phyloP scores from a whole-genome alignment of 139 green algal species.

The Pycnococcus provasolii region DNA sequence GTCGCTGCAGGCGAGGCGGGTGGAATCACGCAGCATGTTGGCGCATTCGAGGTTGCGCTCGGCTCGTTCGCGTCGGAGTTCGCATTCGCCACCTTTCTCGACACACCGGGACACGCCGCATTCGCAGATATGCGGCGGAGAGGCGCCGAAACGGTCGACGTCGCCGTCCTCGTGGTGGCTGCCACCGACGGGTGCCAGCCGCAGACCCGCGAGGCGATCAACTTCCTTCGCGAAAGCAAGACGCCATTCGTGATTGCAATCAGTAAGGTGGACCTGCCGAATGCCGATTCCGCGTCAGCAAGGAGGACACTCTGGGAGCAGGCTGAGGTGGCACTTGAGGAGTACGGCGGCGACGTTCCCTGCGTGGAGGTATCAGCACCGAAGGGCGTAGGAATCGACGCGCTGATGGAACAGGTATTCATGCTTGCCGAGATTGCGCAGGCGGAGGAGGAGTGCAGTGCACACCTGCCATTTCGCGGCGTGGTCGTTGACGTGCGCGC shows the following conservation, averaged over 20 bases:
- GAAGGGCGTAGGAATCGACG: conserved; percentile 10
- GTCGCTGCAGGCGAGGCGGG: conserved; percentile 80
- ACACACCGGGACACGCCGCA: conserved; percentile 86
- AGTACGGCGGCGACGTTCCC: conserved; percentile 25
- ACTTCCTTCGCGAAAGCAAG: conserved; percentile 1
- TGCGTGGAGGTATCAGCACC: conserved; percentile 16
- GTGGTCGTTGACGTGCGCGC: conserved; percentile 6
- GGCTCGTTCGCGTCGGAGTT: not conserved
- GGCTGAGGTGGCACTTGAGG: conserved; percentile 14
- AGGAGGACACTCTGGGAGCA: not conserved
- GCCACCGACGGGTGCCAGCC: conserved; percentile 85
- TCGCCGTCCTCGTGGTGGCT: conserved; percentile 79
- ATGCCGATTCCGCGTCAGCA: conserved; percentile 12
- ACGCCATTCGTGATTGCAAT: conserved; percentile 71
- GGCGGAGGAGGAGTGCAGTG: not conserved
- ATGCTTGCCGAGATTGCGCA: conserved; percentile 7
- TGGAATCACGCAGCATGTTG: conserved; percentile 89
- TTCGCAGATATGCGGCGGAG: conserved; percentile 78
- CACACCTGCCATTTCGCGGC: not conserved
- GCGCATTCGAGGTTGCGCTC: conserved; percentile 76
- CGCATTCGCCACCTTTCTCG: conserved; percentile 68
- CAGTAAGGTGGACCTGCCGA: conserved; percentile 46
- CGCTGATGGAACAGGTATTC: conserved; percentile 6
- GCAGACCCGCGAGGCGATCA: conserved; percentile 67
- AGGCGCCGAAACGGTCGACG: conserved; percentile 65